Conservation (phyloP, 2,329 filamentous ascomycete species). For the Periconia sp. region DNA sequence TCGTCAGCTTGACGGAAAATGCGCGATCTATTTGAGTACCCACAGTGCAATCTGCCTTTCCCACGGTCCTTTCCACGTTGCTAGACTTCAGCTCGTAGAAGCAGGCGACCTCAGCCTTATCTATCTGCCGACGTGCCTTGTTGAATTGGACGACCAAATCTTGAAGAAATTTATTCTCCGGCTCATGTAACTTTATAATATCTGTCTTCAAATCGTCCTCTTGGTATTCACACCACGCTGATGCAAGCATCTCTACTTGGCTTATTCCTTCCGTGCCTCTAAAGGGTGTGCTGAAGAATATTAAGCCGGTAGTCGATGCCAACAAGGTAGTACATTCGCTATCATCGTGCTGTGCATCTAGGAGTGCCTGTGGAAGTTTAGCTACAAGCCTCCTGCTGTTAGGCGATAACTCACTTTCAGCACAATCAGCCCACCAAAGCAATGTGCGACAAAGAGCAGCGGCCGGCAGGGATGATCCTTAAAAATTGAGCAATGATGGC, state of each 20-base stretch:
- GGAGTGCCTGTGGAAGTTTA: conserved; percentile 20
- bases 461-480: conserved; percentile 24
- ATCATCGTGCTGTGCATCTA: conserved; percentile 17
- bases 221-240: conserved; percentile 24
- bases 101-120: conserved; percentile 17
- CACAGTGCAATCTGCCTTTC: conserved; percentile 24
- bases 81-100: conserved; percentile 24
- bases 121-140: conserved; percentile 18
- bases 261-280: conserved; percentile 28
- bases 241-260: conserved; percentile 31
- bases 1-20: conserved; percentile 7
- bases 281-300: conserved; percentile 34
- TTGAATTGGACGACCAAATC: conserved; percentile 27
- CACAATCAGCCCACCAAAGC: conserved; percentile 32
- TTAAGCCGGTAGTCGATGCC: conserved; percentile 22
- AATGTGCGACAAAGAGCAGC: conserved; percentile 32
- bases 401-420: conserved; percentile 22
- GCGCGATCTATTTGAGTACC: conserved; percentile 8
- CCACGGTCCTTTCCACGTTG: conserved; percentile 34
- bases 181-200: conserved; percentile 24
- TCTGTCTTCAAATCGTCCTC: conserved; percentile 23
- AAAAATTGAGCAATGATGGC: conserved; percentile 6
- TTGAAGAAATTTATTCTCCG: conserved; percentile 27
- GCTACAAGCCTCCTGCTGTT: conserved; percentile 4
- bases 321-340: conserved; percentile 26